Percentiles rank a stretch among this genome's conserved stretches.
Conservation (phyloP, 345 rosid genomes). For the Camelina neglecta region DNA sequence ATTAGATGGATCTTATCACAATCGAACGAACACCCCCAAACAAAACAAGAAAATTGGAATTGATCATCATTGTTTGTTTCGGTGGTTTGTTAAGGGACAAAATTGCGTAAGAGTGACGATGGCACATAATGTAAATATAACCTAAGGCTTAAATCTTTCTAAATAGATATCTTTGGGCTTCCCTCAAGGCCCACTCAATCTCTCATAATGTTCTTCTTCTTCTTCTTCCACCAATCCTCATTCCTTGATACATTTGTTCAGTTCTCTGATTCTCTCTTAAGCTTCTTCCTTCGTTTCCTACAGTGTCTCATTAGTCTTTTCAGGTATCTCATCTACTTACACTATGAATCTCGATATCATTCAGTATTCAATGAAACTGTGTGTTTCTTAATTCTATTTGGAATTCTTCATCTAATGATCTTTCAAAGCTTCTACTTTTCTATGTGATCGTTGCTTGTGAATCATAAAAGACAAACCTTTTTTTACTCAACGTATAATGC, state of each 20-base stretch:
- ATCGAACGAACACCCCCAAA: neutral
- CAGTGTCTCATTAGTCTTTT: conserved; percentile 65
- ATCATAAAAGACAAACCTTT: neutral
- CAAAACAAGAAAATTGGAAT: neutral
- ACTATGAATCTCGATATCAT: conserved; percentile 68
- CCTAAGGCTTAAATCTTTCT: neutral
- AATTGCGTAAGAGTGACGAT: too few species aligned
- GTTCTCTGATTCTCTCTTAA: conserved; percentile 59
- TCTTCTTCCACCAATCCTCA: conserved; percentile 58
- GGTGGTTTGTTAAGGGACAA: neutral
- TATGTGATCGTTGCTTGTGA: neutral
- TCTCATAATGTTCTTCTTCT: conserved; percentile 40
- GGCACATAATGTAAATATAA: too few species aligned
- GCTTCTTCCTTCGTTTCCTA: conserved; percentile 57
- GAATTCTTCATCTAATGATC: too few species aligned
- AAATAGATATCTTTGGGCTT: neutral
- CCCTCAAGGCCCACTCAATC: neutral
- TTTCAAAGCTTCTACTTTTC: neutral
- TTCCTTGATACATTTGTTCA: conserved; percentile 50
- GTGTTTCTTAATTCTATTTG: neutral
- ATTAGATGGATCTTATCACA: neutral
- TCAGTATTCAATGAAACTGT: conserved; percentile 28
- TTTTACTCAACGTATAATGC: neutral
- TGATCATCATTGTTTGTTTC: neutral
- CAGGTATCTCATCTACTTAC: conserved; percentile 58